phyloP scores from a whole-genome alignment of 2,329 filamentous ascomycete species.

The Balansia obtecta region DNA sequence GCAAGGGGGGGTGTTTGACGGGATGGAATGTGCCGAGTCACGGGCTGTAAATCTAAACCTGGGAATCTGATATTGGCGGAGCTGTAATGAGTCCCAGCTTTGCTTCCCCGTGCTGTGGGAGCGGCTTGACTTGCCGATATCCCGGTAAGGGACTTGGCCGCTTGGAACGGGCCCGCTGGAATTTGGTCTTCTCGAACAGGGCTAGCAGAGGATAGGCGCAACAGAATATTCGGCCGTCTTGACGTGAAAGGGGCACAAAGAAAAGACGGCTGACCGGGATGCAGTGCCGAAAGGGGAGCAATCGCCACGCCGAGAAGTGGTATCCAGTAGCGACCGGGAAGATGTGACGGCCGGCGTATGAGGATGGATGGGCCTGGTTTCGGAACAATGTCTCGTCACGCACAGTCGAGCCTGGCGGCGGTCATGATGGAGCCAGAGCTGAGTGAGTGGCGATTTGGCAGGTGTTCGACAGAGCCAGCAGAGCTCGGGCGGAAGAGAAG shows the following conservation, averaged over 20 bases:
- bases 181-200: not conserved
- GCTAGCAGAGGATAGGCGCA: not conserved
- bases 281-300: not conserved
- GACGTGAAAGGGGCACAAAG: not conserved
- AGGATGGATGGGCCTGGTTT: conserved; percentile 9
- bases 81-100: not conserved
- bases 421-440: not conserved
- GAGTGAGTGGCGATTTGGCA: no score
- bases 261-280: not conserved
- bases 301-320: not conserved
- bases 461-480: not conserved
- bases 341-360: conserved; percentile 10
- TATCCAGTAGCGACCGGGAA: conserved; percentile 3
- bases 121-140: no score
- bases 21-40: not conserved
- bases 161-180: not conserved
- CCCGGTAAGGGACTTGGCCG: not conserved
- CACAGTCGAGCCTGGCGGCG: not conserved
- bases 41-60: not conserved
- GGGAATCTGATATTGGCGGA: not conserved
- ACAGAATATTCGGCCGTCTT: not conserved
- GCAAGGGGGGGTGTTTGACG: not conserved
- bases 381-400: conserved; percentile 1
- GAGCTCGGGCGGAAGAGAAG: not conserved
- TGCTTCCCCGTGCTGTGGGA: no score